phyloP scores from a whole-genome alignment of 2,329 filamentous ascomycete species.

The Xylariaceae sp. region DNA sequence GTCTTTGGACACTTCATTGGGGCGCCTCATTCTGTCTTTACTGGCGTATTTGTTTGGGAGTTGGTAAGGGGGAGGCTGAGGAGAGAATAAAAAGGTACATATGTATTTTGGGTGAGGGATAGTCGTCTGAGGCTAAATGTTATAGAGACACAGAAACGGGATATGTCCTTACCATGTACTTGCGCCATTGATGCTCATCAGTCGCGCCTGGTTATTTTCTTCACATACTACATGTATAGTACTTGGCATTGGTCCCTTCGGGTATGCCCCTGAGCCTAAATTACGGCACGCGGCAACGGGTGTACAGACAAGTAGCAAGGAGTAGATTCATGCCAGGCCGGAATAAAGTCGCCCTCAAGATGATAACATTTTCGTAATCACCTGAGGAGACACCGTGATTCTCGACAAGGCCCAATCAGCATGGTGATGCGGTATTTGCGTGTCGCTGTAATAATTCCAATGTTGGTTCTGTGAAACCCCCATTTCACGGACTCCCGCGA shows the following conservation, averaged over 20 bases:
- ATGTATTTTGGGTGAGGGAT: too few relatives aligned
- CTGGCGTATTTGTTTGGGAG: too few relatives aligned
- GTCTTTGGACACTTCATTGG: too few relatives aligned
- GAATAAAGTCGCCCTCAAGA: not conserved
- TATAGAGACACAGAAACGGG: too few relatives aligned
- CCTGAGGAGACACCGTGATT: not conserved
- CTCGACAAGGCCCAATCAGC: not conserved
- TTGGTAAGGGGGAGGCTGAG: too few relatives aligned
- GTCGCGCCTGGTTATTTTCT: not conserved
- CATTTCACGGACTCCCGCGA: not conserved
- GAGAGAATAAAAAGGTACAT: too few relatives aligned
- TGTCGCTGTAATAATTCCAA: not conserved
- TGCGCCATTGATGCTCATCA: too few relatives aligned
- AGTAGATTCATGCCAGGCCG: not conserved
- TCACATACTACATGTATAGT: not conserved
- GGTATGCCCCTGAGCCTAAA: not conserved
- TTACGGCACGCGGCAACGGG: not conserved
- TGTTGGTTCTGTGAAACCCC: slow-evolving; percentile 2
- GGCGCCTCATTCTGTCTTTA: too few relatives aligned
- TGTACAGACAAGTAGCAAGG: not conserved
- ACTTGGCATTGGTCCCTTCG: not conserved
- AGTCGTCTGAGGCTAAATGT: too few relatives aligned
- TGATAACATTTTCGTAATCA: not conserved
- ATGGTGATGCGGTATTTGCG: not conserved
- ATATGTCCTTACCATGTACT: too few relatives aligned